A percentile compares a stretch with the other conserved stretches of the same genome.
Evolutionary conservation across 345 rosid genomes (phyloP).

Genomic region (Pugionium dolabratum): DNA sequence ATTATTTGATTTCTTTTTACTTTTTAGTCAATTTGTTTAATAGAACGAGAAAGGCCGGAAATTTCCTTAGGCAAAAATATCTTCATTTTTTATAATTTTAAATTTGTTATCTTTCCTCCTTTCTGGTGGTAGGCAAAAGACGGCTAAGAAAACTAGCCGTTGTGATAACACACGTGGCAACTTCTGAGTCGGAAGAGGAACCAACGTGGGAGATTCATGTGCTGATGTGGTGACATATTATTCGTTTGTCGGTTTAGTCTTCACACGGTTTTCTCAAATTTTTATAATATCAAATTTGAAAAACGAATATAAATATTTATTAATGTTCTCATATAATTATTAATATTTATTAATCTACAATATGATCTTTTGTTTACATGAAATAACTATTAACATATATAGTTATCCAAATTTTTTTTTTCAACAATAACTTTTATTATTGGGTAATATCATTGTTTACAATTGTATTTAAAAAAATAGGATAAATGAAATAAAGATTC

Average conservation of each 20-base stretch:
- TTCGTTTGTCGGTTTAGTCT: constrained; percentile 47
- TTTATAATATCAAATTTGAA: too few relatives aligned
- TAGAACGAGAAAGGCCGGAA: constrained; percentile 31
- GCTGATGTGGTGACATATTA: constrained; percentile 49
- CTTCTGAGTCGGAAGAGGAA: constrained; percentile 1
- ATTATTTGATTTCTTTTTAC: neutral
- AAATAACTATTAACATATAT: too few relatives aligned
- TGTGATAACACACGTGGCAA: constrained; percentile 48
- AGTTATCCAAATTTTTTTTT: too few relatives aligned
- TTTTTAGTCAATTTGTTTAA: constrained; percentile 14
- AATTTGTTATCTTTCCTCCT: neutral
- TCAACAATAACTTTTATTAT: too few relatives aligned
- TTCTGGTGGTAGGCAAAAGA: constrained; percentile 27
- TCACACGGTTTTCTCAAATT: constrained; percentile 31
- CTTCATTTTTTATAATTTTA: constrained; percentile 7
- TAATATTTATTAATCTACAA: too few relatives aligned
- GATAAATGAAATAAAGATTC: too few relatives aligned
- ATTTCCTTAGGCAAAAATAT: constrained; percentile 31
- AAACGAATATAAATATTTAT: too few relatives aligned
- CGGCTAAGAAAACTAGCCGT: constrained; percentile 42
- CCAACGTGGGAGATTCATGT: constrained; percentile 28
- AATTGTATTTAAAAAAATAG: too few relatives aligned
- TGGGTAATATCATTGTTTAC: too few relatives aligned
- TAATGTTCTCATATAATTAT: too few relatives aligned
- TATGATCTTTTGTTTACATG: too few relatives aligned